Conservation (phyloP, 345 rosid species). For the Hevea brasiliensis region DNA sequence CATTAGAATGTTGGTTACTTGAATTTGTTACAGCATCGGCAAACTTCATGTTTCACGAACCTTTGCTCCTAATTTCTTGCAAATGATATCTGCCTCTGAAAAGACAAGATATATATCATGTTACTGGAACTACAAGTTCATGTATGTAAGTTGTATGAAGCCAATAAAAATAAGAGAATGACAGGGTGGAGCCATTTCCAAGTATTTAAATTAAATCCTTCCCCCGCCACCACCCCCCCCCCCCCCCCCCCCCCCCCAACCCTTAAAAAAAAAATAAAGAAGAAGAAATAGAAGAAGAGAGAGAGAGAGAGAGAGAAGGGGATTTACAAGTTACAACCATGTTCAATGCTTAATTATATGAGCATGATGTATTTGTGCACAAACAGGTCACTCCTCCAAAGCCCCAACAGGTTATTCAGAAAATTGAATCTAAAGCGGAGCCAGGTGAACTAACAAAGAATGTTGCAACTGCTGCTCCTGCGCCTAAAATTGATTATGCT, state of each 20-base stretch:
- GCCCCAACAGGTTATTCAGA: slow-evolving; percentile 46
- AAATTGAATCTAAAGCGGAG: slow-evolving; percentile 41
- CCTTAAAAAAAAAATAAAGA: too few relatives aligned
- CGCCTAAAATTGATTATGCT: slow-evolving; percentile 74
- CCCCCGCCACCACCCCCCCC: background rate
- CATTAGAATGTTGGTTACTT: background rate
- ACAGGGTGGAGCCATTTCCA: background rate
- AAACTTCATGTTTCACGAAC: background rate
- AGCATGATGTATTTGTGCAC: slow-evolving; percentile 21
- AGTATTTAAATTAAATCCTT: background rate
- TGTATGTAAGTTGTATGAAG: background rate
- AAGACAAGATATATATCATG: background rate
- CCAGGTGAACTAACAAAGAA: slow-evolving; percentile 44
- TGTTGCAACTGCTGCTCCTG: slow-evolving; percentile 44
- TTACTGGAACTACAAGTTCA: background rate
- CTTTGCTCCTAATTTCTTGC: background rate
- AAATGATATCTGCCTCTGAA: background rate
- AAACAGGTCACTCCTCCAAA: slow-evolving; percentile 49
- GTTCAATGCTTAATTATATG: background rate
- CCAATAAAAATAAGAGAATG: background rate
- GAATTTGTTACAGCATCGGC: background rate
- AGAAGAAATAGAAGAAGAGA: background rate
- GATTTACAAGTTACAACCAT: background rate
- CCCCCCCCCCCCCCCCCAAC: too few relatives aligned
- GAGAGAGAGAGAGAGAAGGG: too few relatives aligned